A percentile compares a stretch with the other conserved stretches of the same genome.
These are phyloP conservation scores for Discostella stelligeroides DNA, from an alignment of 108 stramenopile genomes.

Conservation along the genomic window DNA sequence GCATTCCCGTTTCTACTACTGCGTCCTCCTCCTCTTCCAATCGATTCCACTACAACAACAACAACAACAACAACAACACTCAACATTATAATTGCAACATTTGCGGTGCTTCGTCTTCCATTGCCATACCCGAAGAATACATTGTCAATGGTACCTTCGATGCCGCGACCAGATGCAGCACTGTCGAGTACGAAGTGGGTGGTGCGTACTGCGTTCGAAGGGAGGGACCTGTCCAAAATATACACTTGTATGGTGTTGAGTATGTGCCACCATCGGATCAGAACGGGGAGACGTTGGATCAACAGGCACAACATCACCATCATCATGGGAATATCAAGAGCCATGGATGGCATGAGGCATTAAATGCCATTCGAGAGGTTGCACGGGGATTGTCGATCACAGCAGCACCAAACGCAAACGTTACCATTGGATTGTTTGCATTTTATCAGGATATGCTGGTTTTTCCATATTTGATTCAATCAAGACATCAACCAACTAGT, in stretches of 20 bases:
- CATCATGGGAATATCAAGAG: slow-evolving; percentile 33
- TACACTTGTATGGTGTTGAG: slow-evolving; percentile 72
- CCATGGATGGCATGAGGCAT: slow-evolving; percentile 36
- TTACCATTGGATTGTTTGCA: slow-evolving; percentile 57
- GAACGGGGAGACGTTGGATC: slow-evolving; percentile 25
- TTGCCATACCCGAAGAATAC: slow-evolving; percentile 34
- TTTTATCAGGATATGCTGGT: slow-evolving; percentile 49
- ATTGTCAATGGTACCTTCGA: slow-evolving; percentile 24
- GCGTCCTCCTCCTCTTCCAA: slow-evolving; percentile 8
- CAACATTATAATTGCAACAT: slow-evolving; percentile 63
- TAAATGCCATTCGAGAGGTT: slow-evolving; percentile 32
- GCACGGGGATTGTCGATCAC: slow-evolving; percentile 25
- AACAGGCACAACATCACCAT: slow-evolving; percentile 33
- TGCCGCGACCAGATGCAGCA: slow-evolving; percentile 44
- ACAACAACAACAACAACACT: no score
- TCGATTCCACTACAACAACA: neutral
- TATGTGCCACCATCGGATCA: slow-evolving; percentile 49
- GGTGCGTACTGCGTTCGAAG: slow-evolving; percentile 66
- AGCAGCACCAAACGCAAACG: slow-evolving; percentile 15
- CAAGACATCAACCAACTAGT: slow-evolving; percentile 16
- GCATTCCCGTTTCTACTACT: slow-evolving; percentile 28
- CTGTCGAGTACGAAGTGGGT: slow-evolving; percentile 75
- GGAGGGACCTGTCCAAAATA: slow-evolving; percentile 35
- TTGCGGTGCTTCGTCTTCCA: slow-evolving; percentile 52
- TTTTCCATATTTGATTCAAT: slow-evolving; percentile 31